phyloP scores from a whole-genome alignment of 495 filamentous ascomycete genomes.

The Trichoderma parareesei region DNA sequence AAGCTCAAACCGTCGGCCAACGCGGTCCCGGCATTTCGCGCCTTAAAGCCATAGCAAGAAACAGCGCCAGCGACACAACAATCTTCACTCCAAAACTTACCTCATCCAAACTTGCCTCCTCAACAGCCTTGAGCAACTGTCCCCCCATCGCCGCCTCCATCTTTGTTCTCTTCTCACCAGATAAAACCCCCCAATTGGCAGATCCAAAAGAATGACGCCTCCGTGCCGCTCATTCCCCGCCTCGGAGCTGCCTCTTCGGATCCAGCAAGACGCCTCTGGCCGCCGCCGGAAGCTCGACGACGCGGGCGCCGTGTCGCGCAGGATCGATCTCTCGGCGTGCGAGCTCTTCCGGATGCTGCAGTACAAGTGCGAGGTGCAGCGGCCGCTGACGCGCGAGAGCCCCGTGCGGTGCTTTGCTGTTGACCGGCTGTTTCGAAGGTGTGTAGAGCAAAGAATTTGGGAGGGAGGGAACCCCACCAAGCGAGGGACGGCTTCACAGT shows the following conservation, averaged over 20 bases:
- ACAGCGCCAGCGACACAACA: background rate
- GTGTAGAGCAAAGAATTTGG: constrained; percentile 23
- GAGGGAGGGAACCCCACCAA: background rate
- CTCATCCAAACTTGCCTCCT: constrained; percentile 31
- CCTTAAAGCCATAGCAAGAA: background rate
- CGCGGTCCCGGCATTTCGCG: background rate
- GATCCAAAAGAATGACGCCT: constrained; percentile 46
- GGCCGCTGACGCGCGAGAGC: constrained; percentile 42
- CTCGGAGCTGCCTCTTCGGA: constrained; percentile 37
- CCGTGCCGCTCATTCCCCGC: constrained; percentile 48
- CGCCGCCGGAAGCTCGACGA: constrained; percentile 41
- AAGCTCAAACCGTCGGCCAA: background rate
- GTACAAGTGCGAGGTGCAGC: constrained; percentile 65
- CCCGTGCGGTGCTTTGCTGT: constrained; percentile 64
- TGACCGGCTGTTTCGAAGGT: constrained; percentile 74
- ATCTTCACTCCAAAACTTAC: constrained; percentile 24
- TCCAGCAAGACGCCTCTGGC: constrained; percentile 41
- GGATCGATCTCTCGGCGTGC: constrained; percentile 55
- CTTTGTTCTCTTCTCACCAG: constrained; percentile 9
- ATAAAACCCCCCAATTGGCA: background rate
- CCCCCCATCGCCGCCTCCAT: constrained; percentile 48
- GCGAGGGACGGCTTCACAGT: background rate
- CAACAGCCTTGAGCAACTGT: constrained; percentile 45
- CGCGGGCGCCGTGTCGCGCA: constrained; percentile 28
- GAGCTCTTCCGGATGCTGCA: constrained; percentile 71